Conservation (phyloP, 208 protist genomes). For the Novymonas esmeraldas region DNA sequence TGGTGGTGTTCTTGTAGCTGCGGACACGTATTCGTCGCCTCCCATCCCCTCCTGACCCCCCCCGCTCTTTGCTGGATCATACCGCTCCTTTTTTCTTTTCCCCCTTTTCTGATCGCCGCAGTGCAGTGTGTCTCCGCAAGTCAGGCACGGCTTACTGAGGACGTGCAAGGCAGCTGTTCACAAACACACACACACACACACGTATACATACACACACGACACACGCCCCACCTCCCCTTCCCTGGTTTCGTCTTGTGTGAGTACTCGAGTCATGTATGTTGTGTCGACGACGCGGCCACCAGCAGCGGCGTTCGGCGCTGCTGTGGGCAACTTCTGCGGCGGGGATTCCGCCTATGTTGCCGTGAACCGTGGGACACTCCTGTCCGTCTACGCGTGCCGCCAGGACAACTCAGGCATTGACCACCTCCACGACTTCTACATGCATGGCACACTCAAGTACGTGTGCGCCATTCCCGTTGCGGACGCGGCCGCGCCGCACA, state of each 20-base stretch:
- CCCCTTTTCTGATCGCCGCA: too few relatives aligned
- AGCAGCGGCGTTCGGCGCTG: conserved; percentile 51
- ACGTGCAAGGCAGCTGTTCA: too few relatives aligned
- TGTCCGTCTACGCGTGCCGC: conserved; percentile 52
- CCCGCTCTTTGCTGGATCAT: too few relatives aligned
- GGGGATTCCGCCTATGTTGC: conserved; percentile 28
- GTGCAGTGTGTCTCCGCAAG: too few relatives aligned
- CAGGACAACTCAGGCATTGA: conserved; percentile 9
- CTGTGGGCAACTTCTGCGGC: conserved; percentile 43
- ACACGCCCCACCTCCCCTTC: too few relatives aligned
- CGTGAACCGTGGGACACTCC: conserved; percentile 54
- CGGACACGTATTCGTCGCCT: too few relatives aligned
- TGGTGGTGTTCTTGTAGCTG: too few relatives aligned
- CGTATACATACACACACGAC: too few relatives aligned
- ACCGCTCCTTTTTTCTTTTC: not conserved
- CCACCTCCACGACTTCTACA: conserved; percentile 56
- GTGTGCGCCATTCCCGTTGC: conserved; percentile 55
- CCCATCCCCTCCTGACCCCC: too few relatives aligned
- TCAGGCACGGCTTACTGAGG: too few relatives aligned
- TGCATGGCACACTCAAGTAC: conserved; percentile 76
- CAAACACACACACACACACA: too few relatives aligned
- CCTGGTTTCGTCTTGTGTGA: not conserved
- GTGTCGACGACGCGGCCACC: conserved; percentile 58
- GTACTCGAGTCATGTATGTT: conserved; percentile 28
- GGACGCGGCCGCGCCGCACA: conserved; percentile 28